These are phyloP conservation scores for Geotrichum australiense DNA, from an alignment of 1,139 yeast genomes.

Conservation along the genomic window DNA sequence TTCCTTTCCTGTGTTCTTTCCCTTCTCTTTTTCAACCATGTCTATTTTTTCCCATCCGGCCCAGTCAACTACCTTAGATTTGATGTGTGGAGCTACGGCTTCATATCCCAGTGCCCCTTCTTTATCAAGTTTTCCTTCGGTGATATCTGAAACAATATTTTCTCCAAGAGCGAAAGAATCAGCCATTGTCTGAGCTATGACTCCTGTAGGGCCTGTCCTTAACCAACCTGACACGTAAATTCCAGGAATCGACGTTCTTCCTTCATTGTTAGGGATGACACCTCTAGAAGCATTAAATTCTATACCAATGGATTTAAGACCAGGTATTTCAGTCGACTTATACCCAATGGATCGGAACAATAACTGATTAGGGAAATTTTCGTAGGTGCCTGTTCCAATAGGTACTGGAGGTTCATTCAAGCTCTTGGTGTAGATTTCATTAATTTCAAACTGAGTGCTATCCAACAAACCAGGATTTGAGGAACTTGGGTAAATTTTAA, in stretches of 20 bases:
- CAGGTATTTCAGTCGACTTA: slow-evolving; percentile 56
- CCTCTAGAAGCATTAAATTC: slow-evolving; percentile 50
- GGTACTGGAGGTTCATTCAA: slow-evolving; percentile 33
- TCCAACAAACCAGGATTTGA: slow-evolving; percentile 37
- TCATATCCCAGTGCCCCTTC: slow-evolving; percentile 31
- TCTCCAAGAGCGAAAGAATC: slow-evolving; percentile 75
- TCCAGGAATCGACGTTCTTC: slow-evolving; percentile 44
- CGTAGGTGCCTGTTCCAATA: slow-evolving; percentile 38
- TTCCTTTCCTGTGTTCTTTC: slow-evolving; percentile 43
- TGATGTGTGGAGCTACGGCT: slow-evolving; percentile 30
- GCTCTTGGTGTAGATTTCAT: slow-evolving; percentile 37
- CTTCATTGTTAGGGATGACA: slow-evolving; percentile 51
- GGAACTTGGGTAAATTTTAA: slow-evolving; percentile 41
- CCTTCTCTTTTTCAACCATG: slow-evolving; percentile 45
- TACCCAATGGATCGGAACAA: slow-evolving; percentile 83
- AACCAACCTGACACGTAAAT: slow-evolving; percentile 92
- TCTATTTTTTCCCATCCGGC: slow-evolving; percentile 62
- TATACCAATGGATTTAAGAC: slow-evolving; percentile 43
- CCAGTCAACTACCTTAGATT: slow-evolving; percentile 51
- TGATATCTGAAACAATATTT: slow-evolving; percentile 47
- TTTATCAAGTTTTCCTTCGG: slow-evolving; percentile 20
- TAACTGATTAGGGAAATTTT: slow-evolving; percentile 49
- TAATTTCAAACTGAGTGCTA: slow-evolving; percentile 45
- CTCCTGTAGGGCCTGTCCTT: slow-evolving; percentile 81
- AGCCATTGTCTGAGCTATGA: slow-evolving; percentile 85